Base-by-base conservation (phyloP, 805 yeast genomes). In the Metschnikowia koreensis region DNA sequence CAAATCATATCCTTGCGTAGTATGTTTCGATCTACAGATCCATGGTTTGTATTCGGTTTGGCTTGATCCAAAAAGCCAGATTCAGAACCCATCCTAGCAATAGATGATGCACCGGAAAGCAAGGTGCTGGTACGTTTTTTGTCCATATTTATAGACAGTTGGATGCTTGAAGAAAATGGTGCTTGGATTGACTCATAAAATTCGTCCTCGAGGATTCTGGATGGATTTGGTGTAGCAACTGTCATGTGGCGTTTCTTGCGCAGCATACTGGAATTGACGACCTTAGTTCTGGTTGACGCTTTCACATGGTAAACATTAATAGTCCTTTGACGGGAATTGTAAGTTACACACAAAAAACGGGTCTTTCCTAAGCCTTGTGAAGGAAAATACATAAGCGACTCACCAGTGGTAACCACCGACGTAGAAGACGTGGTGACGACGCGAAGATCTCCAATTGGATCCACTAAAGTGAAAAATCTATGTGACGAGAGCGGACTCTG, bases 371-470 rank as follows among this genome's bases (percentile, higher is more conserved):
- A 53, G 12, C 77, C 66, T 3, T 62, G 50, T 6, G 57, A 51
- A 0, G 90, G 91, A 60, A 84, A 85, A 38, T 73, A 67, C 27
- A 85, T 61, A 31, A 87, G 63, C 47, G 75, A 77, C 60, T 87
- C 94, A 44, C 73, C 69, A 1, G 80, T 66, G 0, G 87, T 76
- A 29, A 88, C 80, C 2, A 82, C 79, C 0, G 89, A 80, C 0
- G 87, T 83, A 1, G 91, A 82, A 0, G 90, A 82, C 0, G 93
- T 83, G 0, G 83, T 82, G 5, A 90, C 79, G 5, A 82, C 71
- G 2, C 96, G 90, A 51, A 88, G 76, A 4, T 89, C 94, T 1
- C 82, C 80, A 54, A 86, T 69, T 0, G 96, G 93, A 63, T 89
- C 96, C 1, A 83, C 76, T 52, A 90, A 64, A 0, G 96, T 83